Evolutionary conservation across 2,329 filamentous ascomycete genomes (phyloP).

Genomic region (Albophoma yamanashiensis): DNA sequence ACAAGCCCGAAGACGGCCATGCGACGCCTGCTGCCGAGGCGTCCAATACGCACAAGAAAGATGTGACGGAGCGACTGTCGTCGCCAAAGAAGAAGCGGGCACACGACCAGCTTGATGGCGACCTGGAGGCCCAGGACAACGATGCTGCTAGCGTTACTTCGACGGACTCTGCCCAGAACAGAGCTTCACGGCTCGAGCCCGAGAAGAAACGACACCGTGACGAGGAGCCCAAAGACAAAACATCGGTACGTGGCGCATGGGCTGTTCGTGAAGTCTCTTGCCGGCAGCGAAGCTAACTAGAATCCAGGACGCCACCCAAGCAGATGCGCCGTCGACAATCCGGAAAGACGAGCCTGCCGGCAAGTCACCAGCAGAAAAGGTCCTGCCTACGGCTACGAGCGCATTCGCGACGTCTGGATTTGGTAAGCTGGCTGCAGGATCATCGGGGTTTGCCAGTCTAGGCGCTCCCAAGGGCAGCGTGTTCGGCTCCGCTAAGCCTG

Average conservation of each 20-base stretch:
- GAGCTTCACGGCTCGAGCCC: slow-evolving; percentile 38
- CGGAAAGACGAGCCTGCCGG: slow-evolving; percentile 10
- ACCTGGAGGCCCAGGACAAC: slow-evolving; percentile 29
- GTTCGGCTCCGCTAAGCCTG: slow-evolving; percentile 35
- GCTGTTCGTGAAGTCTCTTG: not conserved
- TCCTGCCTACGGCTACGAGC: slow-evolving; percentile 37
- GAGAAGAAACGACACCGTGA: slow-evolving; percentile 57
- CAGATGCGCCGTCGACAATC: slow-evolving; percentile 7
- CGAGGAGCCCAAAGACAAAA: slow-evolving; percentile 24
- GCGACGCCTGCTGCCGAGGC: slow-evolving; percentile 24
- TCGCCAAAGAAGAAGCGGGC: slow-evolving; percentile 59
- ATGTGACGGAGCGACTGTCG: slow-evolving; percentile 35
- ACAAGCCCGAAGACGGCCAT: slow-evolving; percentile 13
- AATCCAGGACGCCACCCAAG: not conserved
- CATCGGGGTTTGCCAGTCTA: slow-evolving; percentile 54
- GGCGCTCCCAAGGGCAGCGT: slow-evolving; percentile 35
- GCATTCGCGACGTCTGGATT: slow-evolving; percentile 62
- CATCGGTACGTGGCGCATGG: slow-evolving; percentile 17
- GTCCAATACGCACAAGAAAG: slow-evolving; percentile 22
- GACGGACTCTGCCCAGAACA: slow-evolving; percentile 35
- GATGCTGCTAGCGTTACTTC: slow-evolving; percentile 30
- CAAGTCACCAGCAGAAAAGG: slow-evolving; percentile 14
- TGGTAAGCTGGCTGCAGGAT: slow-evolving; percentile 50
- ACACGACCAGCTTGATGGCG: slow-evolving; percentile 46
- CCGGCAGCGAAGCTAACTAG: not conserved